phyloP scores from a whole-genome alignment of 1,284 basidiomycete genomes.

The Blastosporella zonata region DNA sequence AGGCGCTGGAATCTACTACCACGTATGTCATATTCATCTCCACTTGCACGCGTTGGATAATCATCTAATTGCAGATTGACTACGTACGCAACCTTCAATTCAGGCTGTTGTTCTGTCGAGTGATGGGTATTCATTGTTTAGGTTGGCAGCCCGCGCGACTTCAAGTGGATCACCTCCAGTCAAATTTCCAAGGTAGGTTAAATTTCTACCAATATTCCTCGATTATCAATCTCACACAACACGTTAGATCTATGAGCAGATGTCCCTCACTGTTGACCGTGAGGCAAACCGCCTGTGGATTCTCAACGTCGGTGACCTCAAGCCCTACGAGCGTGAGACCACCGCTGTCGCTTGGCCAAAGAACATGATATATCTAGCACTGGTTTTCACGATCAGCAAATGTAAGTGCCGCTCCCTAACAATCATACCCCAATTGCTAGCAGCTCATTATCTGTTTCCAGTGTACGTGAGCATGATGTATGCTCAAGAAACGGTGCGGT shows the following conservation, averaged over 20 bases:
- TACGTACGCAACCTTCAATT: too few relatives aligned
- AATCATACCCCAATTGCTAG: not conserved
- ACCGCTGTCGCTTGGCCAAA: not conserved
- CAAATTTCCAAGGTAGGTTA: too few relatives aligned
- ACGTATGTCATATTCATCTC: too few relatives aligned
- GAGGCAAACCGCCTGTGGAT: slow-evolving; percentile 59
- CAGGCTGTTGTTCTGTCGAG: too few relatives aligned
- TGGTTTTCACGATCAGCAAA: not conserved
- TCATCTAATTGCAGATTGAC: too few relatives aligned
- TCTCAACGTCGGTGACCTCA: slow-evolving; percentile 12
- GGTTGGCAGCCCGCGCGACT: slow-evolving; percentile 55
- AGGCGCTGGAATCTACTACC: not conserved
- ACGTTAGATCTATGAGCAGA: slow-evolving; percentile 53
- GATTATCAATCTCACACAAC: slow-evolving; percentile 8
- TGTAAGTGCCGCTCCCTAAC: not conserved
- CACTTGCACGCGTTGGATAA: too few relatives aligned
- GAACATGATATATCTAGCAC: not conserved
- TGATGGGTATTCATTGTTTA: slow-evolving; percentile 19
- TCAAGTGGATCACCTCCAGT: slow-evolving; percentile 63
- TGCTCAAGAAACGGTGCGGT: not conserved
- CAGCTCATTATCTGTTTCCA: not conserved
- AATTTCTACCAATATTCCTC: too few relatives aligned
- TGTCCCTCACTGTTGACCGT: slow-evolving; percentile 56
- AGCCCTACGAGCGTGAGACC: too few relatives aligned
- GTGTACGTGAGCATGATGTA: not conserved